These are phyloP conservation scores for Exophiala spinifera DNA, from an alignment of 2,329 filamentous ascomycete species.

Conservation along the genomic window DNA sequence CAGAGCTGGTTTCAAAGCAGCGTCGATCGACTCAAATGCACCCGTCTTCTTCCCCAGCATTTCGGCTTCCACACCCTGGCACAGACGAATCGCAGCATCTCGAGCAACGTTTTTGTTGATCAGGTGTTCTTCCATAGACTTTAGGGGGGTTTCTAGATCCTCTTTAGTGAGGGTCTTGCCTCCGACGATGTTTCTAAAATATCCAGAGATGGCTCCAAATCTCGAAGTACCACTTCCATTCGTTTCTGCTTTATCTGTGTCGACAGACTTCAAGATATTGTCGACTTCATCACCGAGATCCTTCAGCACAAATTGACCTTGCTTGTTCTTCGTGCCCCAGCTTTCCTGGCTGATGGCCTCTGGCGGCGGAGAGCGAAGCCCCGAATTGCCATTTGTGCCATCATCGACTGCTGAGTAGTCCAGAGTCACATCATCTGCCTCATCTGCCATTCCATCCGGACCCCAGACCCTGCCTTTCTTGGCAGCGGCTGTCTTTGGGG, in stretches of 20 bases:
- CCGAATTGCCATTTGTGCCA: slow-evolving; percentile 36
- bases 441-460: slow-evolving; percentile 80
- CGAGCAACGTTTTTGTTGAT: slow-evolving; percentile 94
- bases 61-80: slow-evolving; percentile 86
- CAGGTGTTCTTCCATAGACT: slow-evolving; percentile 93
- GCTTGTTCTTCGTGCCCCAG: slow-evolving; percentile 80
- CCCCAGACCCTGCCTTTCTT: slow-evolving; percentile 95
- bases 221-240: slow-evolving; percentile 61
- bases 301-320: slow-evolving; percentile 90
- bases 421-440: slow-evolving; percentile 73
- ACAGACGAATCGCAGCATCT: slow-evolving; percentile 87
- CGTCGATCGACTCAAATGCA: slow-evolving; percentile 83
- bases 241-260: slow-evolving; percentile 57
- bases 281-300: slow-evolving; percentile 93
- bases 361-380: slow-evolving; percentile 54
- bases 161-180: slow-evolving; percentile 87
- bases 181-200: slow-evolving; percentile 92
- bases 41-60: slow-evolving; percentile 86
- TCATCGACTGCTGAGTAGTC: slow-evolving; percentile 77
- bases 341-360: slow-evolving; percentile 73
- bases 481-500: slow-evolving; percentile 46
- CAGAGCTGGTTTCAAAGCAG: slow-evolving; percentile 81
- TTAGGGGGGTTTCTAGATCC: slow-evolving; percentile 87
- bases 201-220: slow-evolving; percentile 75
- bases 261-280: slow-evolving; percentile 78